These are phyloP conservation scores for Nyssa sinensis DNA, from an alignment of 148 eudicot species.

Conservation along the genomic window DNA sequence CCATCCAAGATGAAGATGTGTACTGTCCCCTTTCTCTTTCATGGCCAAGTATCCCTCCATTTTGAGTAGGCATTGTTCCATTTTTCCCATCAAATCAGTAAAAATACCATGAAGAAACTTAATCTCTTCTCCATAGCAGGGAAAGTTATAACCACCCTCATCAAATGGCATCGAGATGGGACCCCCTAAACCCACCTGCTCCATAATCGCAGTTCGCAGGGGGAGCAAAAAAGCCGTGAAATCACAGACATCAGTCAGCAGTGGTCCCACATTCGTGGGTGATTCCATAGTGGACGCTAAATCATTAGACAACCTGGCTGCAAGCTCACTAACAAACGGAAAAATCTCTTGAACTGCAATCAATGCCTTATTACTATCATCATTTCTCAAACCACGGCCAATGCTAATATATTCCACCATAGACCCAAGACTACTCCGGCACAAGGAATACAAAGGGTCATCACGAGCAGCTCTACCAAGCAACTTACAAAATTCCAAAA, in stretches of 20 bases:
- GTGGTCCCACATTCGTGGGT: conserved; percentile 21
- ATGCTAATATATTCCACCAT: too few relatives aligned
- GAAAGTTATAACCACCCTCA: conserved; percentile 14
- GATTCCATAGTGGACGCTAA: conserved; percentile 26
- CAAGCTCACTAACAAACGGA: conserved; percentile 59
- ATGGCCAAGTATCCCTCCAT: conserved; percentile 31
- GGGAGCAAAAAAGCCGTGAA: conserved; percentile 59
- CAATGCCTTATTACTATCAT: background rate
- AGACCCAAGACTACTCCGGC: conserved; percentile 61
- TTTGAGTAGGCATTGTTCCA: conserved; percentile 46
- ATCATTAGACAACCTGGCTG: conserved; percentile 34
- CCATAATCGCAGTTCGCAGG: conserved; percentile 25
- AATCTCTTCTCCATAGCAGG: conserved; percentile 33
- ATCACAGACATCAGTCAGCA: conserved; percentile 48
- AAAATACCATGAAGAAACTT: conserved; percentile 35
- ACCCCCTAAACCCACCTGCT: conserved; percentile 10
- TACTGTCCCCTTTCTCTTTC: conserved; percentile 27
- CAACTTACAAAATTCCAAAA: conserved; percentile 70
- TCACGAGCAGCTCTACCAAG: conserved; percentile 32
- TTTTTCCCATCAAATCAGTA: conserved; percentile 31
- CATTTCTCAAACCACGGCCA: too few relatives aligned
- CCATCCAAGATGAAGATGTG: conserved; percentile 33
- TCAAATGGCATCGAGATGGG: conserved; percentile 14
- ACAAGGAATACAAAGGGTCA: conserved; percentile 45
- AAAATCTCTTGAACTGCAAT: conserved; percentile 44